These are phyloP conservation scores for Ensete glaucum DNA, from an alignment of 176 grass and related monocot species.

Conservation along the genomic window DNA sequence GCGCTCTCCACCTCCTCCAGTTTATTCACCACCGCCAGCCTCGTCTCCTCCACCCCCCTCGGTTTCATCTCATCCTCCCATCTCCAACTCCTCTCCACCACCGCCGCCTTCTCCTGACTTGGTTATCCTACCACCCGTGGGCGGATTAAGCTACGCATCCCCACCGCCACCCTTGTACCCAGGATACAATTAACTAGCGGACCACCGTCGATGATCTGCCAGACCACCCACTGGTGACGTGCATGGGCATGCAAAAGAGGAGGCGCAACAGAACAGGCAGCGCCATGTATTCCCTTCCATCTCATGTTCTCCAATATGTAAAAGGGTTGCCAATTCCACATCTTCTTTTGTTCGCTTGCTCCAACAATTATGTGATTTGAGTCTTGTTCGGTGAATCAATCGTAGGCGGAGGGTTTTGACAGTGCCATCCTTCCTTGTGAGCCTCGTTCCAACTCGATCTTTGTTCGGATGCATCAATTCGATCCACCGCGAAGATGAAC, in stretches of 20 bases:
- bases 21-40: neutral
- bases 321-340: neutral
- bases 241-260: neutral
- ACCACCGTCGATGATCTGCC: neutral
- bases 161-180: slow-evolving; percentile 27
- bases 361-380: too few species aligned
- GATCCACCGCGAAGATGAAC: too few species aligned
- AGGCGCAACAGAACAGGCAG: neutral
- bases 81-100: slow-evolving; percentile 10
- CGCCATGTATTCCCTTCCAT: neutral
- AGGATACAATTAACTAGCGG: slow-evolving; percentile 20
- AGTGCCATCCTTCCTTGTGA: too few species aligned
- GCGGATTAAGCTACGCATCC: slow-evolving; percentile 33
- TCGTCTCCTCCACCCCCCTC: slow-evolving; percentile 4
- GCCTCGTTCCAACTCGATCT: too few species aligned
- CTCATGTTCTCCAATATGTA: neutral
- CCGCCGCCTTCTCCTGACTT: slow-evolving; percentile 20
- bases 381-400: too few species aligned
- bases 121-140: slow-evolving; percentile 12
- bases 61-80: neutral
- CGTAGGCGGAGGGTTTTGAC: too few species aligned
- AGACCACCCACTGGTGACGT: neutral
- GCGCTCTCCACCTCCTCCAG: slow-evolving; percentile 8
- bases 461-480: too few species aligned
- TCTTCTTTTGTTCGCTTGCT: too few species aligned